Evolutionary conservation across 2,329 filamentous ascomycete species (phyloP).

Genomic region (Trichoderma pleuroti): DNA sequence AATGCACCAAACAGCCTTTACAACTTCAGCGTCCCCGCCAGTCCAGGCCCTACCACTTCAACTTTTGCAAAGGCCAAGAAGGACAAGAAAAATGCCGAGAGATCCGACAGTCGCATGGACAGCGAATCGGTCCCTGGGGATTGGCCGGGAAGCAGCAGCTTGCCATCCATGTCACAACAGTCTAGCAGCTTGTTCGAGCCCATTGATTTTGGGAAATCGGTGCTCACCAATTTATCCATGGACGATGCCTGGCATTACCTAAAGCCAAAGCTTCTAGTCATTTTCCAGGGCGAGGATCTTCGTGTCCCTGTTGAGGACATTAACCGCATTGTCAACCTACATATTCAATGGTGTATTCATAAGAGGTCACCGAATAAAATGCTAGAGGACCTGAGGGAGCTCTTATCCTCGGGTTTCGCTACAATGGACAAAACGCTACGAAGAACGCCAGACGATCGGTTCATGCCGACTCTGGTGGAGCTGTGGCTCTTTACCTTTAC

Average conservation of each 20-base stretch:
- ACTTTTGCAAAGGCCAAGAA: constrained; percentile 80
- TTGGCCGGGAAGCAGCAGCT: constrained; percentile 53
- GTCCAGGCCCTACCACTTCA: constrained; percentile 61
- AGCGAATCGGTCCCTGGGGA: constrained; percentile 47
- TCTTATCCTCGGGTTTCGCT: constrained; percentile 76
- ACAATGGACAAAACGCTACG: constrained; percentile 81
- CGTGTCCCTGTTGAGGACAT: constrained; percentile 80
- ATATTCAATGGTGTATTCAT: constrained; percentile 74
- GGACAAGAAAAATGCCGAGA: constrained; percentile 77
- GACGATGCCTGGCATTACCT: constrained; percentile 83
- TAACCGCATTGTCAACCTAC: constrained; percentile 73
- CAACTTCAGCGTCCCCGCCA: constrained; percentile 71
- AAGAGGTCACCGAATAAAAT: constrained; percentile 67
- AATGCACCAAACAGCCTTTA: constrained; percentile 73
- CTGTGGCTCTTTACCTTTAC: constrained; percentile 94
- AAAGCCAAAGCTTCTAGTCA: constrained; percentile 69
- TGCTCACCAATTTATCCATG: constrained; percentile 65
- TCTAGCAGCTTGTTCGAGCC: constrained; percentile 48
- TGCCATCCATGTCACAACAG: constrained; percentile 43
- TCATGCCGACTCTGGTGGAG: constrained; percentile 88
- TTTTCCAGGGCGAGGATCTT: constrained; percentile 79
- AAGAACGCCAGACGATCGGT: constrained; percentile 74
- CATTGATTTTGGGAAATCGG: constrained; percentile 52
- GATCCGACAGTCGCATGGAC: constrained; percentile 50
- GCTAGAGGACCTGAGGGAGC: constrained; percentile 71